These are phyloP conservation scores for Phoenix roebelenii DNA, from an alignment of 176 grass and related monocot species.

Conservation along the genomic window DNA sequence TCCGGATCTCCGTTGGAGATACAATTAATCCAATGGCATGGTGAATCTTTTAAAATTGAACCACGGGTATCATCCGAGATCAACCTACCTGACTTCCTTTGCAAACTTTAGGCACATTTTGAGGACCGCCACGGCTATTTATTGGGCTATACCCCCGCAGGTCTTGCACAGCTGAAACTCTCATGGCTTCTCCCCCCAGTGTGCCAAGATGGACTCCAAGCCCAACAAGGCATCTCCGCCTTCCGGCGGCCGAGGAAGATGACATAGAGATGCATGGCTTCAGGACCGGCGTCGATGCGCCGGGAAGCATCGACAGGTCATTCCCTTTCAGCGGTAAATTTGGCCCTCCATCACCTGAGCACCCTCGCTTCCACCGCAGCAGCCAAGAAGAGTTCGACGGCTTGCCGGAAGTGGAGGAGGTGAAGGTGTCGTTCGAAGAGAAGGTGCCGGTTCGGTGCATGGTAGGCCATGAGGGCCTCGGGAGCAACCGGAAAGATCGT, in stretches of 20 bases:
- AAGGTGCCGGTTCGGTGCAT: too few relatives aligned
- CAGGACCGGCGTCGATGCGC: conserved; percentile 2
- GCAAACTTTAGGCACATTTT: too few relatives aligned
- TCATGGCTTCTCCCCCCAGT: conserved; percentile 20
- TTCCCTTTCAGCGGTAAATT: conserved; percentile 51
- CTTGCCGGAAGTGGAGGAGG: conserved; percentile 1
- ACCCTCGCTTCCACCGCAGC: neutral
- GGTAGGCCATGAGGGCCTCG: too few relatives aligned
- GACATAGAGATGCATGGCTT: conserved; percentile 4
- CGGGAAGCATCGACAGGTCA: conserved; percentile 27
- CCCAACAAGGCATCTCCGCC: conserved; percentile 5
- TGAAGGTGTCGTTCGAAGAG: too few relatives aligned
- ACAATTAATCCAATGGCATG: too few relatives aligned
- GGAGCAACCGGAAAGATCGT: conserved; percentile 14
- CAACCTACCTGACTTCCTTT: too few relatives aligned
- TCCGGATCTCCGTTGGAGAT: too few relatives aligned
- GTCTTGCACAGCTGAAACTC: neutral
- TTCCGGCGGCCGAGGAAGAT: neutral
- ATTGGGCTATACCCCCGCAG: too few relatives aligned
- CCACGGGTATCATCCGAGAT: too few relatives aligned
- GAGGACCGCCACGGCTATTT: too few relatives aligned
- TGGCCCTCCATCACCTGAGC: conserved; percentile 11
- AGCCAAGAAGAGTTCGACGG: conserved; percentile 20
- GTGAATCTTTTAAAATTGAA: too few relatives aligned
- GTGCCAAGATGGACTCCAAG: conserved; percentile 75